These are phyloP conservation scores for Sporormia fimetaria DNA, from an alignment of 495 filamentous ascomycete genomes.

Conservation along the genomic window DNA sequence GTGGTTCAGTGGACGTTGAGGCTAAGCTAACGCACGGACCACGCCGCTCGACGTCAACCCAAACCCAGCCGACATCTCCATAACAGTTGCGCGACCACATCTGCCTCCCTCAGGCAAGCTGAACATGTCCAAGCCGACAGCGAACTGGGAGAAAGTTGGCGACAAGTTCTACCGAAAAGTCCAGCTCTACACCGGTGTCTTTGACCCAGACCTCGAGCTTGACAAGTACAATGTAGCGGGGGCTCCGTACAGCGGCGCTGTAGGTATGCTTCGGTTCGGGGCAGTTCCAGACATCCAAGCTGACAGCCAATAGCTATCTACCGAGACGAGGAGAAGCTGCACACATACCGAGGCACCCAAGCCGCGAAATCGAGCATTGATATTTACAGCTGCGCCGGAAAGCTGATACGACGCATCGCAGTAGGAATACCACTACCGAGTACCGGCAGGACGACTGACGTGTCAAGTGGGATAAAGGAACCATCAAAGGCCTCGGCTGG, in stretches of 20 bases:
- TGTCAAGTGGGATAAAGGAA: slow-evolving; percentile 75
- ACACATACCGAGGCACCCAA: slow-evolving; percentile 59
- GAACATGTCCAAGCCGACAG: slow-evolving; percentile 55
- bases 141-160: slow-evolving; percentile 86
- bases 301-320: slow-evolving; percentile 54
- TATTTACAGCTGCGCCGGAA: slow-evolving; percentile 86
- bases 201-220: slow-evolving; percentile 83
- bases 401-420: slow-evolving; percentile 60
- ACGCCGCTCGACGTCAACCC: no score
- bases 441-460: slow-evolving; percentile 15
- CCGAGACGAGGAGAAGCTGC: slow-evolving; percentile 77
- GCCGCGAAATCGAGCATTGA: slow-evolving; percentile 75
- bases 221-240: slow-evolving; percentile 88
- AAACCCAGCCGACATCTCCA: no score
- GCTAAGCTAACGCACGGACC: no score
- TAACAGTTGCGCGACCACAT: no score
- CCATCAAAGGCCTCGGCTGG: slow-evolving; percentile 86
- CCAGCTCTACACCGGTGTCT: slow-evolving; percentile 81
- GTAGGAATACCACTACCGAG: slow-evolving; percentile 32
- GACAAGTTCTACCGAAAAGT: slow-evolving; percentile 90
- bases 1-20: no score
- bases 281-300: background rate
- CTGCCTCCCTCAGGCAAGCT: no score
- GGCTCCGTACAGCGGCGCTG: slow-evolving; percentile 87
- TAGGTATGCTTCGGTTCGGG: slow-evolving; percentile 54